These are phyloP conservation scores for Cyclostephanos tholiformis DNA, from an alignment of 108 stramenopile genomes.

Conservation along the genomic window DNA sequence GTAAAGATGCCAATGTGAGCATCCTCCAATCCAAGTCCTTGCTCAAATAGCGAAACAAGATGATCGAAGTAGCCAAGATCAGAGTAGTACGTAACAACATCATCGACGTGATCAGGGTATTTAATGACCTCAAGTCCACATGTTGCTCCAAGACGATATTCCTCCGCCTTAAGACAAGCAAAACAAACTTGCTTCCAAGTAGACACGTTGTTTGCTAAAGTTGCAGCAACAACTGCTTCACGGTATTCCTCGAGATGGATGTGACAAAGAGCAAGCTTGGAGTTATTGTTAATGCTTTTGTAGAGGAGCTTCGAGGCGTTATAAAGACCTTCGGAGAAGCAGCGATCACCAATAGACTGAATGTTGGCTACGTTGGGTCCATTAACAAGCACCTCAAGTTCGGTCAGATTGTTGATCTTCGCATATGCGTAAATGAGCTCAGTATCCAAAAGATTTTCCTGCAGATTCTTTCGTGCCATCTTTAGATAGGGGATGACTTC, in stretches of 20 bases:
- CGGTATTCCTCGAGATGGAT: conserved; percentile 97
- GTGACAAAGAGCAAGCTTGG: conserved; percentile 98
- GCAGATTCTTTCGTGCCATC: conserved; percentile 98
- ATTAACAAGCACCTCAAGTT: conserved; percentile 96
- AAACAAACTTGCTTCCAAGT: conserved; percentile 99
- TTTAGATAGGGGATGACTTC: conserved; percentile 97
- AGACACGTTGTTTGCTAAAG: conserved; percentile 97
- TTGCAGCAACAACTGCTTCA: conserved; percentile 98
- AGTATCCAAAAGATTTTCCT: conserved; percentile 98
- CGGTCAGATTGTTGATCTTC: conserved; percentile 94
- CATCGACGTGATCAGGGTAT: conserved; percentile 99
- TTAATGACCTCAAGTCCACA: conserved; percentile 99
- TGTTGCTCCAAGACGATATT: conserved; percentile 96
- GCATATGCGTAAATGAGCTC: conserved; percentile 98
- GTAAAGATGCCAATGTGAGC: conserved; percentile 99
- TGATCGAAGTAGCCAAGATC: conserved; percentile 95
- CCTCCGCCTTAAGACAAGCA: conserved; percentile 94
- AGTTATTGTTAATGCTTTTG: conserved; percentile 99
- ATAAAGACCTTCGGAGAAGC: conserved; percentile 96
- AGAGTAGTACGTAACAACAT: conserved; percentile 97
- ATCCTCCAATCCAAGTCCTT: conserved; percentile 97
- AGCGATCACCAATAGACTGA: conserved; percentile 94
- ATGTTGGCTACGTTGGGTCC: conserved; percentile 99
- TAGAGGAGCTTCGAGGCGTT: conserved; percentile 97
- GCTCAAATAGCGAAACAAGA: conserved; percentile 97